phyloP scores from a whole-genome alignment of 768 basidiomycete genomes.

The Boletus rubropictus region DNA sequence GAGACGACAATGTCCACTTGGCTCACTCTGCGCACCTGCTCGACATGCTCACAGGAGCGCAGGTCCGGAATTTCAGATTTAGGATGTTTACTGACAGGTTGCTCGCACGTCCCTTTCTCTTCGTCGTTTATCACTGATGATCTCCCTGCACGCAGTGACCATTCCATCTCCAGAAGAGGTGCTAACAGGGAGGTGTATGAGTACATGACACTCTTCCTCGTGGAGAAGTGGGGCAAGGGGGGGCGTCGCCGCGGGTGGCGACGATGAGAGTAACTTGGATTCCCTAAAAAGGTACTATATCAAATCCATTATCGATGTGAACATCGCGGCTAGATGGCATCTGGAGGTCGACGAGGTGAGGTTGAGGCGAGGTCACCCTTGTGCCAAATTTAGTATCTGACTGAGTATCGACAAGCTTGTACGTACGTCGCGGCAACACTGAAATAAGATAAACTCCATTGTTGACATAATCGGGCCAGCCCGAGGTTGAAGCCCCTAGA shows the following conservation, averaged over 20 bases:
- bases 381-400: too few relatives aligned
- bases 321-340: too few relatives aligned
- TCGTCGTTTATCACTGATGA: conserved; percentile 6
- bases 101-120: conserved; percentile 16
- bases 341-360: too few relatives aligned
- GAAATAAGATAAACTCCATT: background rate
- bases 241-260: conserved; percentile 60
- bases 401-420: too few relatives aligned
- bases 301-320: background rate
- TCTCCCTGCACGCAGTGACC: conserved; percentile 52
- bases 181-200: conserved; percentile 84
- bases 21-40: conserved; percentile 86
- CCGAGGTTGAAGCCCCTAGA: too few relatives aligned
- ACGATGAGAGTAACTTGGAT: background rate
- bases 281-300: background rate
- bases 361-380: too few relatives aligned
- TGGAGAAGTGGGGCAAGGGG: conserved; percentile 92
- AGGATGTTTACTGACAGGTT: conserved; percentile 97
- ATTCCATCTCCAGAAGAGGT: conserved; percentile 64
- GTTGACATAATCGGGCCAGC: conserved; percentile 8
- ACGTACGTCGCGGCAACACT: too few relatives aligned
- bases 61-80: conserved; percentile 74
- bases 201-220: conserved; percentile 76
- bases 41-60: conserved; percentile 82
- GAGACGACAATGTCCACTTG: conserved; percentile 96